Base-by-base conservation (phyloP, 345 rosid genomes). In the Mangifera indica region DNA sequence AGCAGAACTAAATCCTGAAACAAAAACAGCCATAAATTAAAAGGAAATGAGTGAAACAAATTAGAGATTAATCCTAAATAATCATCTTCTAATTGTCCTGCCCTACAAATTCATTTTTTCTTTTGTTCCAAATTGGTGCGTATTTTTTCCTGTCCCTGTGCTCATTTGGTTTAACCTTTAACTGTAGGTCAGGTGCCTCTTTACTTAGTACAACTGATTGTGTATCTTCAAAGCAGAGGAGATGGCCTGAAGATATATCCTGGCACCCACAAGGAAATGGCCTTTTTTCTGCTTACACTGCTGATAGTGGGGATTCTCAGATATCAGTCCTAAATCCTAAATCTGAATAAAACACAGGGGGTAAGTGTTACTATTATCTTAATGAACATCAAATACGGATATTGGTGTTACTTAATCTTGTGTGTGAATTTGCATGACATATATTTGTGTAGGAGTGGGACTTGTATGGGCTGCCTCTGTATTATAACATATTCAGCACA, bases 181-280 rank as follows among this genome's bases (percentile, higher is more conserved):
- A 79, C 72, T 78, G 76, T 82, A 94, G 98, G 66, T 88, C 88
- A 75, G 59, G 82, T 63, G 97, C 97, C 63, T 89, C 95, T 66
- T 77, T 90, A 63, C 93, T 94, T 51, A 87, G 89, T 79, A 59
- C 81, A 25, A 80, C 88, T 0, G 93, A 92, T 78, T 88, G 93
- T 74, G 60, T 62, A 34, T 92, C 97, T 74, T 80, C 83, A 42
- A 74, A 77, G 77, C 87, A 89, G 71, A 85, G 91, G 79, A 90
- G 92, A 81, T 94, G 98, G 97, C 97, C 91, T 52, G 98, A 94
- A 84, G 98, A 94, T 81, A 78, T 90, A 66, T 87, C 91, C 24
- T 94, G 97, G 98, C 97, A 92, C 74, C 98, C 97, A 53, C 73
- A 77, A 1, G 97, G 98, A 75, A 74, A 87, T 81, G 83, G 89